Conservation (phyloP, 768 basidiomycete species). For the Trichaptum fuscoviolaceum region DNA sequence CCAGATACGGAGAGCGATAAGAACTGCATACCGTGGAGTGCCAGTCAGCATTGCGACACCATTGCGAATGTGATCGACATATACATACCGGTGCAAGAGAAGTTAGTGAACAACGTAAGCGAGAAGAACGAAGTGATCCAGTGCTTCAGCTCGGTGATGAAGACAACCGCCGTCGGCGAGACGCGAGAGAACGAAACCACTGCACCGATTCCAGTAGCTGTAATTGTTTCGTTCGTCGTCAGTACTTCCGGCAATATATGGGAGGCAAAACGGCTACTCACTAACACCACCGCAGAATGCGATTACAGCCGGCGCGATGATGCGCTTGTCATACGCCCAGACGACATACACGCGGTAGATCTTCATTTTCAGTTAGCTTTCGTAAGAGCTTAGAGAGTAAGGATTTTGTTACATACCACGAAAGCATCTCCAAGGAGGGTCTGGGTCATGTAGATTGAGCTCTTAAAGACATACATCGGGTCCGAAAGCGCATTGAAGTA, state of each 20-base stretch:
- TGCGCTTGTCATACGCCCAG: slow-evolving; percentile 21
- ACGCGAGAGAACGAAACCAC: slow-evolving; percentile 27
- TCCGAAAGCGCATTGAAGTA: slow-evolving; percentile 30
- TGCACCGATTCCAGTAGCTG: slow-evolving; percentile 27
- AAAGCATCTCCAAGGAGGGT: slow-evolving; percentile 34
- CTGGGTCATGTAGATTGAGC: slow-evolving; percentile 31
- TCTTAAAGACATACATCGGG: slow-evolving; percentile 33
- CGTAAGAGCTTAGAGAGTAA: background rate
- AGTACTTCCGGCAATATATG: background rate
- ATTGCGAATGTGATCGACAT: too few species aligned
- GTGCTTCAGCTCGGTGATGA: slow-evolving; percentile 25
- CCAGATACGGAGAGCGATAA: slow-evolving; percentile 32
- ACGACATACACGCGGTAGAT: slow-evolving; percentile 30
- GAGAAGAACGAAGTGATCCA: slow-evolving; percentile 38
- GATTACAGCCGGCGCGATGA: slow-evolving; percentile 24
- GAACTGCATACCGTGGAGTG: slow-evolving; percentile 11
- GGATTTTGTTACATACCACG: slow-evolving; percentile 20
- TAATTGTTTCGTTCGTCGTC: background rate
- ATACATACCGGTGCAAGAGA: slow-evolving; percentile 30
- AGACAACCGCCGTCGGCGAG: slow-evolving; percentile 25
- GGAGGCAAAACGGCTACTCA: slow-evolving; percentile 8
- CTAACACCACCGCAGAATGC: slow-evolving; percentile 28
- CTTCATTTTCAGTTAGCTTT: slow-evolving; percentile 12
- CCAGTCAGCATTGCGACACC: background rate
- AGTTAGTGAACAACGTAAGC: slow-evolving; percentile 31